phyloP scores from a whole-genome alignment of 1,139 yeast genomes.

The Geotrichum restrictum region DNA sequence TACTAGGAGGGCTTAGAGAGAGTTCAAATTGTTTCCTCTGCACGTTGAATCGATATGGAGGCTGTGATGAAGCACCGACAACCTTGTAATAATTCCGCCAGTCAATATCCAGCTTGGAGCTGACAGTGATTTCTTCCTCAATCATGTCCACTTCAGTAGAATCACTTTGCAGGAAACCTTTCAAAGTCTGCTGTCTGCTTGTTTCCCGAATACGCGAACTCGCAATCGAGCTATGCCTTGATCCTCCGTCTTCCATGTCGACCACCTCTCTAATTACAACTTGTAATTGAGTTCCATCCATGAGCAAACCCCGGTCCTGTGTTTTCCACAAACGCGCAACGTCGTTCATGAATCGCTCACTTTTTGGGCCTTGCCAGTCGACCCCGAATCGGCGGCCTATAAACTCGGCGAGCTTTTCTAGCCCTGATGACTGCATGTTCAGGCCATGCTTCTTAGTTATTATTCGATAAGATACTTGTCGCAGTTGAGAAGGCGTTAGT shows the following conservation, averaged over 20 bases:
- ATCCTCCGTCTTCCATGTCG: conserved; percentile 21
- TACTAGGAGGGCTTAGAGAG: conserved; percentile 31
- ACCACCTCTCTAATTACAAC: conserved; percentile 57
- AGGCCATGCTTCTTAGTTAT: conserved; percentile 89
- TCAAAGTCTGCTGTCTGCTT: neutral
- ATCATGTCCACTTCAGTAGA: neutral
- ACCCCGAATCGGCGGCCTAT: conserved; percentile 75
- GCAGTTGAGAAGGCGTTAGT: conserved; percentile 71
- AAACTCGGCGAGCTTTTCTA: conserved; percentile 63
- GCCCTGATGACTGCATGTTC: conserved; percentile 81
- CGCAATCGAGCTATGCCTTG: neutral
- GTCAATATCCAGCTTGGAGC: conserved; percentile 31
- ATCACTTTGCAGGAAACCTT: neutral
- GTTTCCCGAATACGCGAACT: neutral
- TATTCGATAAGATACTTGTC: conserved; percentile 88
- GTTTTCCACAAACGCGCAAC: conserved; percentile 81
- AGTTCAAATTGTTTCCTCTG: conserved; percentile 60
- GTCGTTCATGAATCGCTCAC: conserved; percentile 70
- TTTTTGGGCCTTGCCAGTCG: conserved; percentile 73
- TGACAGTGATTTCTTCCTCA: neutral
- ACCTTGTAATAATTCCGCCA: conserved; percentile 74
- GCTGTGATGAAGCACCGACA: conserved; percentile 63
- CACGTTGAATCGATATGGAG: conserved; percentile 60
- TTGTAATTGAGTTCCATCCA: conserved; percentile 68
- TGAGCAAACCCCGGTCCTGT: conserved; percentile 79